Evolutionary conservation across 2,329 filamentous ascomycete species (phyloP).

Genomic region (Coniosporium tulheliwenetii): DNA sequence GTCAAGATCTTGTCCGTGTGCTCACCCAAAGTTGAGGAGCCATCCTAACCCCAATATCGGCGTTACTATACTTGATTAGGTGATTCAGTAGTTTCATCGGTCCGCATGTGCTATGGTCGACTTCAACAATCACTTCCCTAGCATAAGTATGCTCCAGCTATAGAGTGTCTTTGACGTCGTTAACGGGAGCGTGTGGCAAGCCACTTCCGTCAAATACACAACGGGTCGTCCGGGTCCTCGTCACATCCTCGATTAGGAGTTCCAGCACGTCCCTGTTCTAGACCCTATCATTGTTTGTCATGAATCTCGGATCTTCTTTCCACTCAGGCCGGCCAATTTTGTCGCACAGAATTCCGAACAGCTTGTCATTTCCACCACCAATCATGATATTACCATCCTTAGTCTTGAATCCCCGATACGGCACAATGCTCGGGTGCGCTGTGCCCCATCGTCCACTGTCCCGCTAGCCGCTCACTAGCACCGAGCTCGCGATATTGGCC

Average conservation of each 20-base stretch:
- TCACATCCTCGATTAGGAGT: conserved; percentile 17
- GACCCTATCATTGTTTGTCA: conserved; percentile 14
- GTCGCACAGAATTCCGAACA: conserved; percentile 20
- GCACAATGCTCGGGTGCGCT: conserved; percentile 30
- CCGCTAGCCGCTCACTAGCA: conserved; percentile 23
- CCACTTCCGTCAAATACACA: conserved; percentile 24
- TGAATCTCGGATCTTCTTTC: conserved; percentile 13
- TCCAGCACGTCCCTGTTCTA: conserved; percentile 17
- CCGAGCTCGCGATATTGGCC: conserved; percentile 23
- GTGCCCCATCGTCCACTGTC: conserved; percentile 29
- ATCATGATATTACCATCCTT: conserved; percentile 16
- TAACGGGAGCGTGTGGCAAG: conserved; percentile 31
- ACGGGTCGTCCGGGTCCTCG: conserved; percentile 23
- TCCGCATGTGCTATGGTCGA: conserved; percentile 8
- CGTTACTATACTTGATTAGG: conserved; percentile 19
- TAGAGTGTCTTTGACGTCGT: conserved; percentile 28
- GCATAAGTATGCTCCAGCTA: conserved; percentile 26
- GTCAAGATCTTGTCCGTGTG: conserved; percentile 15
- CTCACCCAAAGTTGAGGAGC: conserved; percentile 15
- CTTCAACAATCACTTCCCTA: conserved; percentile 19
- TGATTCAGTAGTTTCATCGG: neutral
- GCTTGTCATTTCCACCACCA: conserved; percentile 21
- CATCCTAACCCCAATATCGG: conserved; percentile 9
- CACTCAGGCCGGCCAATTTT: conserved; percentile 11
- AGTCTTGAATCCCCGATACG: conserved; percentile 28